phyloP scores from a whole-genome alignment of 1,284 basidiomycete species.

The Puccinia horiana region DNA sequence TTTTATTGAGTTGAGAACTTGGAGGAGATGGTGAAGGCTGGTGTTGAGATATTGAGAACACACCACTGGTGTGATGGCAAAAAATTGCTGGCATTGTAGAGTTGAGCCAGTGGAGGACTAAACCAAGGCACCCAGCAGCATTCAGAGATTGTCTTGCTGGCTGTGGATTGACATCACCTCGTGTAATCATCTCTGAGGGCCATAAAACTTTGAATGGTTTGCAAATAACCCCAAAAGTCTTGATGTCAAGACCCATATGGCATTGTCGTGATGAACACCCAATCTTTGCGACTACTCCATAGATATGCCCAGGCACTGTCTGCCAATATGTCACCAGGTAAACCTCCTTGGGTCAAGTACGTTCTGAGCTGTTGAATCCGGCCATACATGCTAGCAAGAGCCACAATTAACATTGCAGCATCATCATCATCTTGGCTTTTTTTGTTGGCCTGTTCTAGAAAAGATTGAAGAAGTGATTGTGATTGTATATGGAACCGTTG shows the following conservation, averaged over 20 bases:
- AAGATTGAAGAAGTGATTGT: too few species aligned
- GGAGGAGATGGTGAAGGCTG: background rate
- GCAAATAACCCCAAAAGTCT: background rate
- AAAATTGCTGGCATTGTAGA: background rate
- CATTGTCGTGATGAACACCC: background rate
- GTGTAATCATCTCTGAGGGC: background rate
- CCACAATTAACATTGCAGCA: background rate
- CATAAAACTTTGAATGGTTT: background rate
- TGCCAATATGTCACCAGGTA: background rate
- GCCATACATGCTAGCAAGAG: background rate
- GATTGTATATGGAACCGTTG: too few species aligned
- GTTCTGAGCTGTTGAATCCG: background rate
- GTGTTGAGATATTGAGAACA: background rate
- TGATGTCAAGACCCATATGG: background rate
- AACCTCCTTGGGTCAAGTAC: background rate
- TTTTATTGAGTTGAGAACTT: too few species aligned
- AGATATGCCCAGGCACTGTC: background rate
- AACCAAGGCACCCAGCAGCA: background rate
- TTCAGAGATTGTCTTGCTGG: background rate
- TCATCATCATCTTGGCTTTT: background rate
- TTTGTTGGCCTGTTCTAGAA: background rate
- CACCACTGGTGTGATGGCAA: background rate
- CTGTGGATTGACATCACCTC: background rate
- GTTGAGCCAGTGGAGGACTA: background rate
- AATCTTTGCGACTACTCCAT: background rate